These are phyloP conservation scores for Taphrina sp. DNA, from an alignment of 1,139 yeast genomes.

Conservation along the genomic window DNA sequence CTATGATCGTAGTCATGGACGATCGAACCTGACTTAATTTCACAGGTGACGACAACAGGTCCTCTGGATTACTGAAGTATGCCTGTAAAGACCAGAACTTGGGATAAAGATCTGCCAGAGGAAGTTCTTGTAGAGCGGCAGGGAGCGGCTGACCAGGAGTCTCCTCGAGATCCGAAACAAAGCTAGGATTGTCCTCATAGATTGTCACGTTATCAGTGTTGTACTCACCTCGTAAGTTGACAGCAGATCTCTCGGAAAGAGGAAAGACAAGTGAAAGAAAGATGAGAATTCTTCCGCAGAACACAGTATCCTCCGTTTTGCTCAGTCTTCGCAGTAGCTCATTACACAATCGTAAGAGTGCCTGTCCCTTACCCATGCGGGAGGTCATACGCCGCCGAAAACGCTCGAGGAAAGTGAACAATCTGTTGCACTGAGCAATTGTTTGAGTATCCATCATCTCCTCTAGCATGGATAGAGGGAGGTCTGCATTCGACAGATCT, in stretches of 20 bases:
- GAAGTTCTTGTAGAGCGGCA: not conserved
- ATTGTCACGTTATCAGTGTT: constrained; percentile 45
- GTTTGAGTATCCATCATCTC: constrained; percentile 46
- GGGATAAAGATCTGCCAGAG: constrained; percentile 31
- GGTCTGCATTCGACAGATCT: constrained; percentile 36
- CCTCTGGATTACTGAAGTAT: constrained; percentile 37
- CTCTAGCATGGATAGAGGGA: constrained; percentile 41
- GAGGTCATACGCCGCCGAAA: constrained; percentile 42
- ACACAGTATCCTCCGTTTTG: constrained; percentile 44
- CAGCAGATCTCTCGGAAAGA: constrained; percentile 46
- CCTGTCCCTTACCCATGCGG: constrained; percentile 45
- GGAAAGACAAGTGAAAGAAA: constrained; percentile 47
- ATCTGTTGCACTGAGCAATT: constrained; percentile 44
- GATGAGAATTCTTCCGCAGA: constrained; percentile 46
- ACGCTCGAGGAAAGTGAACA: constrained; percentile 45
- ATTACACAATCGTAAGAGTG: constrained; percentile 46
- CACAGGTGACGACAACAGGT: constrained; percentile 12
- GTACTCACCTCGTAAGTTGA: constrained; percentile 46
- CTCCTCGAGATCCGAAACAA: not conserved
- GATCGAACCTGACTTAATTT: constrained; percentile 3
- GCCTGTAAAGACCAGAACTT: constrained; percentile 38
- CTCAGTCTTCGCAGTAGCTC: constrained; percentile 45
- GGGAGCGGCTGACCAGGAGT: not conserved
- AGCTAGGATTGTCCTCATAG: constrained; percentile 39
- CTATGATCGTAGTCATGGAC: constrained; percentile 29